phyloP scores from a whole-genome alignment of 805 yeast species.

The Saturnispora zaruensis region DNA sequence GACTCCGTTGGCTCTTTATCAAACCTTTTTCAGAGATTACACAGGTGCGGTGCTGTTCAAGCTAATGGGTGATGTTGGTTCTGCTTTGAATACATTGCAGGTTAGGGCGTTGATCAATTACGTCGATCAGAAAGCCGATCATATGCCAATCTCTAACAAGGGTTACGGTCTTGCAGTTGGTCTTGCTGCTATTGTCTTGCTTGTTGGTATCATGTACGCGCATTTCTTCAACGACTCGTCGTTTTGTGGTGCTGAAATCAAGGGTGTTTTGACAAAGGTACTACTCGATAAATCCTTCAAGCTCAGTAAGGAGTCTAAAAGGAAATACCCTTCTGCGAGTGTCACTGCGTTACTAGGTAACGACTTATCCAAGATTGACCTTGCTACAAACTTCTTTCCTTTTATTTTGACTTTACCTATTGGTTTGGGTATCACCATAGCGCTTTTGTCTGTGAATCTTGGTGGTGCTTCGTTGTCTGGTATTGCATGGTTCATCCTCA shows the following conservation, averaged over 20 bases:
- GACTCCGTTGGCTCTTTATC: constrained; percentile 39
- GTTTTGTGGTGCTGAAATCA: constrained; percentile 59
- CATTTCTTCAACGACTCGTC: constrained; percentile 56
- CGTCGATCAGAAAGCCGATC: constrained; percentile 44
- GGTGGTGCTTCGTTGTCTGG: constrained; percentile 74
- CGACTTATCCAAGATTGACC: constrained; percentile 72
- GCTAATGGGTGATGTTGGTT: constrained; percentile 37
- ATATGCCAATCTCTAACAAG: constrained; percentile 35
- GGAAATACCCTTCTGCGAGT: constrained; percentile 56
- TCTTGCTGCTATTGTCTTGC: constrained; percentile 44
- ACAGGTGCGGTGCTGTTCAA: constrained; percentile 34
- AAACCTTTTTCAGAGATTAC: constrained; percentile 42
- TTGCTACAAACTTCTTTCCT: constrained; percentile 63
- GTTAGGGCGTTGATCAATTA: constrained; percentile 56
- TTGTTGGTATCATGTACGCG: constrained; percentile 43
- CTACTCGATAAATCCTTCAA: constrained; percentile 59
- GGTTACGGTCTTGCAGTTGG: constrained; percentile 80
- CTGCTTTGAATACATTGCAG: constrained; percentile 57
- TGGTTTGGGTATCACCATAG: constrained; percentile 53
- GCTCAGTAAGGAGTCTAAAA: constrained; percentile 48
- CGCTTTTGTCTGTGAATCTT: constrained; percentile 53
- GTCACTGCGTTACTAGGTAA: constrained; percentile 75
- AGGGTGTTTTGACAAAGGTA: constrained; percentile 64
- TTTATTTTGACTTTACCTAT: constrained; percentile 57
- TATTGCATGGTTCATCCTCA: constrained; percentile 45